These are phyloP conservation scores for Claviceps monticola DNA, from an alignment of 2,329 filamentous ascomycete species.

Conservation along the genomic window DNA sequence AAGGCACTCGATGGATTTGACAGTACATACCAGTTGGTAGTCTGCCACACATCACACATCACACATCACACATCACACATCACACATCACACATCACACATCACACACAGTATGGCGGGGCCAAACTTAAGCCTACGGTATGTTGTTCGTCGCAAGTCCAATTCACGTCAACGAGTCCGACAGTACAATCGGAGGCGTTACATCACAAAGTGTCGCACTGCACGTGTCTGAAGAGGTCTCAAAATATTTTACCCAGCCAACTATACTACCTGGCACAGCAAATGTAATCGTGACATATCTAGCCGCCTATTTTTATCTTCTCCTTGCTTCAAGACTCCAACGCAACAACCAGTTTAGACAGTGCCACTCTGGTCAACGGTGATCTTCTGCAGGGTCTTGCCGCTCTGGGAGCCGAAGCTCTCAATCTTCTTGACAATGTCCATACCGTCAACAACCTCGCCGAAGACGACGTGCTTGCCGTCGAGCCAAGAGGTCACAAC, in stretches of 20 bases:
- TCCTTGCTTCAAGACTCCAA: neutral
- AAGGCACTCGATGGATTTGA: no score
- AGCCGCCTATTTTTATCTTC: neutral
- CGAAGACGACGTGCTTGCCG: conserved; percentile 75
- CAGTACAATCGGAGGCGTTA: no score
- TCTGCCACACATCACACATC: no score
- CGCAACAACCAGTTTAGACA: conserved; percentile 21
- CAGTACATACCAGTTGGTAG: no score
- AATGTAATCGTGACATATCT: neutral
- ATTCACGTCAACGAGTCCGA: no score
- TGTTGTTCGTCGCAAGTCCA: no score
- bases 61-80: no score
- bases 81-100: no score
- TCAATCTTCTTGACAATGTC: conserved; percentile 46
- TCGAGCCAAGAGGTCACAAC: conserved; percentile 79
- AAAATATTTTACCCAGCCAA: neutral
- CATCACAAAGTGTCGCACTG: neutral
- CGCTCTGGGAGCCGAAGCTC: conserved; percentile 37
- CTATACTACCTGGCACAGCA: neutral
- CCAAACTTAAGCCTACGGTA: no score
- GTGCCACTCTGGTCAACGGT: conserved; percentile 42
- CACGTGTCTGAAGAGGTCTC: neutral
- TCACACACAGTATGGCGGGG: no score
- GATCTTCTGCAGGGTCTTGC: conserved; percentile 41
- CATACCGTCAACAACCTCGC: conserved; percentile 46